Conservation (phyloP, 495 filamentous ascomycete species). For the Xylaria venustula region DNA sequence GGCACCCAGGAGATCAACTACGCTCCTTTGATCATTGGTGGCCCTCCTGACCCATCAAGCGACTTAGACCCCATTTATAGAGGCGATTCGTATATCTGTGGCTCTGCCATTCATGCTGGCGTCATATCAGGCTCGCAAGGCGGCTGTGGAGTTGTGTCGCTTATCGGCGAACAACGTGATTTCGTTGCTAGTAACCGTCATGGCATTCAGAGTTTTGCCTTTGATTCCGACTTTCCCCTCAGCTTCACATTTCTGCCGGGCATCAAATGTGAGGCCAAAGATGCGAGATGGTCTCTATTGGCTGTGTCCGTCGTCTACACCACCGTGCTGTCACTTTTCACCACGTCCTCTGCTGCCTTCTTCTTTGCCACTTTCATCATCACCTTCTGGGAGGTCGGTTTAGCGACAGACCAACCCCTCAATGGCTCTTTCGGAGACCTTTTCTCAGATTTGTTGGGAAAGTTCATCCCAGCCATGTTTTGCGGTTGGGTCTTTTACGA, state of each 20-base stretch:
- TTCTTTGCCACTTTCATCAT: constrained; percentile 71
- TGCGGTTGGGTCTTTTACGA: constrained; percentile 71
- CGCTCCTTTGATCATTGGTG: constrained; percentile 70
- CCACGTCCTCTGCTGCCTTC: constrained; percentile 63
- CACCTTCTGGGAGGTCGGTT: constrained; percentile 73
- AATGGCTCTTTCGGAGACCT: constrained; percentile 51
- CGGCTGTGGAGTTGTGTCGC: constrained; percentile 71
- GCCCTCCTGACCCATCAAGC: constrained; percentile 50
- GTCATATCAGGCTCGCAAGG: constrained; percentile 65
- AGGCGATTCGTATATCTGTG: constrained; percentile 81
- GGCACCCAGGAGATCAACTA: constrained; percentile 72
- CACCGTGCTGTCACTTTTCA: constrained; percentile 64
- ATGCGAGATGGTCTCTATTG: constrained; percentile 72
- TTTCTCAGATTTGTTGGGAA: constrained; percentile 67
- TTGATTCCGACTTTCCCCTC: constrained; percentile 76
- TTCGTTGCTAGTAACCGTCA: constrained; percentile 59
- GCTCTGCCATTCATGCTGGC: constrained; percentile 76
- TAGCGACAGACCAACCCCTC: constrained; percentile 73
- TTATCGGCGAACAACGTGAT: constrained; percentile 64
- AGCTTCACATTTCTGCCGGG: constrained; percentile 62
- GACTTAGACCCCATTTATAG: constrained; percentile 60
- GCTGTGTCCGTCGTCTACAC: constrained; percentile 71
- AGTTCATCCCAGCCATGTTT: constrained; percentile 75
- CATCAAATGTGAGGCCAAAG: constrained; percentile 55
- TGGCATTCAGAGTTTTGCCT: constrained; percentile 65